phyloP scores from a whole-genome alignment of 2,329 filamentous ascomycete species.

The Fusarium xyrophilum region DNA sequence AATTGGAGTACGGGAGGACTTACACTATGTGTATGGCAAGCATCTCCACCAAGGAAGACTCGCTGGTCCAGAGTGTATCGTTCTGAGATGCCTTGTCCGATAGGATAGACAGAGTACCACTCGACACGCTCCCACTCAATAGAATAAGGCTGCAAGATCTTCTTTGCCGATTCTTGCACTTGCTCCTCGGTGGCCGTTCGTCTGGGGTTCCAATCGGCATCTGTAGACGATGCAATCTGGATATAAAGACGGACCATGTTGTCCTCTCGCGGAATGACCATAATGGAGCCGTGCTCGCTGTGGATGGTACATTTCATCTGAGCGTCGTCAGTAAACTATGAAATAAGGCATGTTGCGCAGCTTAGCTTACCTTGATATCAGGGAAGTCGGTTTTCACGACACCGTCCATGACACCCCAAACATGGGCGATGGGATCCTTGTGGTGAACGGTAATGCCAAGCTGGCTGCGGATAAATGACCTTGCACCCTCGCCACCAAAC shows the following conservation, averaged over 20 bases:
- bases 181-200: constrained; percentile 68
- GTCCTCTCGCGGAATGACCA: constrained; percentile 78
- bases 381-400: constrained; percentile 77
- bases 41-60: constrained; percentile 78
- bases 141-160: constrained; percentile 69
- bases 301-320: constrained; percentile 79
- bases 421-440: constrained; percentile 72
- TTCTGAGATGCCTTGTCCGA: constrained; percentile 75
- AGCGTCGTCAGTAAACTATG: constrained; percentile 50
- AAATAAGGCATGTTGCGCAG: background rate
- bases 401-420: constrained; percentile 80
- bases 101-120: constrained; percentile 80
- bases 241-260: constrained; percentile 75
- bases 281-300: constrained; percentile 75
- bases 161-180: constrained; percentile 70
- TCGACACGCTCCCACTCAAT: constrained; percentile 73
- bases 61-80: constrained; percentile 71
- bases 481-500: constrained; percentile 74
- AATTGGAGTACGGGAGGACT: constrained; percentile 50
- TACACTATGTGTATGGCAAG: constrained; percentile 80
- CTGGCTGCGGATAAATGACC: constrained; percentile 69
- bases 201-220: constrained; percentile 66
- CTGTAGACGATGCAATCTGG: constrained; percentile 68
- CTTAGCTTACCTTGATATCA: constrained; percentile 69
- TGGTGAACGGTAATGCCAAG: constrained; percentile 74